Evolutionary conservation across 176 grass and related monocot species (phyloP).

Genomic region (Leersia perrieri): DNA sequence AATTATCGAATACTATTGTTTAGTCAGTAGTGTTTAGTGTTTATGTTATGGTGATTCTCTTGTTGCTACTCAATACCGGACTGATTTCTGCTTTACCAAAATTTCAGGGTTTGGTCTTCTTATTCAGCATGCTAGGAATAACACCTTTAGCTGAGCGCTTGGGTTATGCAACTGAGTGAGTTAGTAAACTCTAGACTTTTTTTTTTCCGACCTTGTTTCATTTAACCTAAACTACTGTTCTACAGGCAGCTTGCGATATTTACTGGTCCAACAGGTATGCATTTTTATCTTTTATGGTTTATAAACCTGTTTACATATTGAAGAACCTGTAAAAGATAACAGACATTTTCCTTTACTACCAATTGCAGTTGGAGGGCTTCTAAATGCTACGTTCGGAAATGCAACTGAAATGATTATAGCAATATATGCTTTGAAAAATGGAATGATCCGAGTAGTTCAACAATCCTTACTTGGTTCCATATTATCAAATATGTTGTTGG

Average conservation of each 20-base stretch:
- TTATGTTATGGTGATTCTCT: neutral
- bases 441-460: conserved; percentile 76
- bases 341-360: conserved; percentile 3
- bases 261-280: conserved; percentile 73
- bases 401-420: conserved; percentile 90
- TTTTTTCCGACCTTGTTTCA: conserved; percentile 14
- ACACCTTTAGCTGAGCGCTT: conserved; percentile 78
- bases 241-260: conserved; percentile 70
- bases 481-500: conserved; percentile 85
- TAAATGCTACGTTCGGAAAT: conserved; percentile 98
- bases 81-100: neutral
- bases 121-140: conserved; percentile 83
- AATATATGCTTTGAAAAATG: conserved; percentile 72
- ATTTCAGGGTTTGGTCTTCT: conserved; percentile 64
- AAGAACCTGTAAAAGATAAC: neutral
- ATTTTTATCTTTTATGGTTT: conserved; percentile 27
- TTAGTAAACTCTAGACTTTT: conserved; percentile 29
- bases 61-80: conserved; percentile 9
- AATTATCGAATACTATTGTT: neutral
- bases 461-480: conserved; percentile 85
- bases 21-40: neutral
- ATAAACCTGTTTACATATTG: neutral
- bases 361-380: conserved; percentile 71
- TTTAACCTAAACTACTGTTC: conserved; percentile 29
- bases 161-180: conserved; percentile 87